Evolutionary conservation across 306 rosid genomes (phyloP), one percentile per base, ranked within the genome.

Genomic region (Casuarina cunninghamiana): DNA sequence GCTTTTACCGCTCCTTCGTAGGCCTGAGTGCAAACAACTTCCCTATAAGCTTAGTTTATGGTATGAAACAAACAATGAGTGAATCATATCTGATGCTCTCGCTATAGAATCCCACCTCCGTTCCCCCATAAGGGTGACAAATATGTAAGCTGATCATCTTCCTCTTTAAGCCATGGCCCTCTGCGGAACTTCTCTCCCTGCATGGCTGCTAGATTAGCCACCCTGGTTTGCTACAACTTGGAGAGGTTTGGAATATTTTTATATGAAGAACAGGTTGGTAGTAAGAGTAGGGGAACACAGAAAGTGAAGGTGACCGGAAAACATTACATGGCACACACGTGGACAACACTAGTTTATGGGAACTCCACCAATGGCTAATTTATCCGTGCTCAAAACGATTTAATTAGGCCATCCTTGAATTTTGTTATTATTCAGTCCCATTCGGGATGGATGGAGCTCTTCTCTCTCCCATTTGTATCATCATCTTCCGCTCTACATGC

Each of bases 1-100:
- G 72, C 98, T 93, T 82, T 89, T 90, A 43, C 98, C 97, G 84
- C 92, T 88, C 80, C 98, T 89, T 83, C 63, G 81, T 3, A 93
- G 85, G 6, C 97, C 98, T 91, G 62, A 35, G 26, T 17, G 43
- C 51, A 51, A 63, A 17, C 38, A 48, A 61, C 15, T n/a, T 69
- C 32, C 69, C 44, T 21, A 37, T 49, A 51, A 37, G 49, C 70
- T 39, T 15, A 39, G 49, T 16, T 16, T 41, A 16, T 65, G 49
- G 0, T 5, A 41, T 7, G 26, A 16, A 65, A 42, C 71, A 41
- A 65, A 41, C 0, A 57, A 57, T 21, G 38, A 57, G 9, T 57
- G 37, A 35, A 11, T 19, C 32, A 54, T 83, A 91, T 93, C 98
- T 19, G 98, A 84, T 45, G 86, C 89, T 77, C 86, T 88, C 43